These are phyloP conservation scores for Nasturtium officinale DNA, from an alignment of 345 rosid genomes.

Conservation along the genomic window DNA sequence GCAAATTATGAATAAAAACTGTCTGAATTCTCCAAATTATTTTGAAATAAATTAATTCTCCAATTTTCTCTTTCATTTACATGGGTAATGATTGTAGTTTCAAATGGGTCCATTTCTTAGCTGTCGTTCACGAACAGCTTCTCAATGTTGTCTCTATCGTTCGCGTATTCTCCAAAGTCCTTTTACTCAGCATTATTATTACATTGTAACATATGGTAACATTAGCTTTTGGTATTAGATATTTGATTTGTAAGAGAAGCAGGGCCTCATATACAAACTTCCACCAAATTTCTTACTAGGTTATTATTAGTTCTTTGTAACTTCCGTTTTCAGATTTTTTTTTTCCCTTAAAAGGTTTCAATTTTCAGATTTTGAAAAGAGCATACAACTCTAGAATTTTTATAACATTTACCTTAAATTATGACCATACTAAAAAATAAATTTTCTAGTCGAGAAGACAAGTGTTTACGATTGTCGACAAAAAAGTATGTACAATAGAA, in stretches of 20 bases:
- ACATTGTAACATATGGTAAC: neutral
- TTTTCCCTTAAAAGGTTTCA: too few species aligned
- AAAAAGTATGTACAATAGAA: too few species aligned
- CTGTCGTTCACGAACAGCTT: slow-evolving; percentile 31
- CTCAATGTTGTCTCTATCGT: slow-evolving; percentile 33
- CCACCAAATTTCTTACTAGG: neutral
- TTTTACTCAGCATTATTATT: slow-evolving; percentile 29
- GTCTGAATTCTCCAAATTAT: too few species aligned
- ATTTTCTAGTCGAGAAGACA: too few species aligned
- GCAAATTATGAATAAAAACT: too few species aligned
- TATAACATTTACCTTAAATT: too few species aligned
- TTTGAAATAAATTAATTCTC: too few species aligned
- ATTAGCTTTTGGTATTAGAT: neutral
- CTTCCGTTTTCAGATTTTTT: neutral
- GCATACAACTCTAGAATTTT: too few species aligned
- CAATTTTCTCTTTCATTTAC: too few species aligned
- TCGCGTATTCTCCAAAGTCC: slow-evolving; percentile 6
- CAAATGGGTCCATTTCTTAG: slow-evolving; percentile 33
- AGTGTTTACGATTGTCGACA: too few species aligned
- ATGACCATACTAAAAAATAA: neutral
- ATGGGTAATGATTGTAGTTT: slow-evolving; percentile 28
- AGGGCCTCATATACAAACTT: neutral
- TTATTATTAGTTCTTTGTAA: neutral
- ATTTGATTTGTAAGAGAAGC: slow-evolving; percentile 9
- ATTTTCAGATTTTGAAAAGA: too few species aligned